A percentile compares a stretch with the other conserved stretches of the same genome.
phyloP scores from a whole-genome alignment of 441 rosid species.

The Sinapis alba region DNA sequence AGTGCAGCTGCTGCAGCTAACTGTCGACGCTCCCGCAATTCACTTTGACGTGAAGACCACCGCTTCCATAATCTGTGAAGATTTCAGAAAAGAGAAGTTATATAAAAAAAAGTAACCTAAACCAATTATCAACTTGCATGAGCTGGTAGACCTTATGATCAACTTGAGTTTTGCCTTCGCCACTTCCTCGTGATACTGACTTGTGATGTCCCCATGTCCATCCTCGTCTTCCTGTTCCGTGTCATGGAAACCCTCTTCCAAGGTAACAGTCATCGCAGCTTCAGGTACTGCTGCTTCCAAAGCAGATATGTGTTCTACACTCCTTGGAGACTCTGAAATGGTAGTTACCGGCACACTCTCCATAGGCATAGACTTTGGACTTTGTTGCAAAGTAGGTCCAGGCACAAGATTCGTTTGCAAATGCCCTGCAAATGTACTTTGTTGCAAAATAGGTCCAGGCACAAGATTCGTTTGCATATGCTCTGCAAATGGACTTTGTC shows the following conservation, averaged over 20 bases:
- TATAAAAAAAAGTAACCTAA: slow-evolving; percentile 4
- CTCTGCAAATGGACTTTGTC: slow-evolving; percentile 47
- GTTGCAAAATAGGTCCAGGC: slow-evolving; percentile 46
- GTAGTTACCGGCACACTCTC: slow-evolving; percentile 35
- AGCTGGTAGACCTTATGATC: slow-evolving; percentile 70
- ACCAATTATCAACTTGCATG: slow-evolving; percentile 10
- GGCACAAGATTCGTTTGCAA: slow-evolving; percentile 43
- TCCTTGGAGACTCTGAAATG: slow-evolving; percentile 27
- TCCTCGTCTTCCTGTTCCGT: slow-evolving; percentile 48
- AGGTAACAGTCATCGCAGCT: slow-evolving; percentile 36
- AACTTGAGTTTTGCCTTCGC: slow-evolving; percentile 79
- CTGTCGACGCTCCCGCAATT: slow-evolving; percentile 68
- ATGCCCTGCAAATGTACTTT: slow-evolving; percentile 44
- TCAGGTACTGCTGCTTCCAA: slow-evolving; percentile 39
- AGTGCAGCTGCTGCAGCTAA: slow-evolving; percentile 75
- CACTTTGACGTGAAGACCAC: slow-evolving; percentile 61
- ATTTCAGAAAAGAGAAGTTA: slow-evolving; percentile 27
- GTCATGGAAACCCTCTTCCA: slow-evolving; percentile 47
- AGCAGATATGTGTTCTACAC: slow-evolving; percentile 36
- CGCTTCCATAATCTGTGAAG: slow-evolving; percentile 85
- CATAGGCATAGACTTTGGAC: slow-evolving; percentile 40
- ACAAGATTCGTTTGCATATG: slow-evolving; percentile 41
- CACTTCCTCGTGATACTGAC: slow-evolving; percentile 61
- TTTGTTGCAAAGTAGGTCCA: slow-evolving; percentile 46
- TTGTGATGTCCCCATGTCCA: slow-evolving; percentile 31